Evolutionary conservation across 129 eudicot genomes (phyloP).

Genomic region (Sambucus nigra): DNA sequence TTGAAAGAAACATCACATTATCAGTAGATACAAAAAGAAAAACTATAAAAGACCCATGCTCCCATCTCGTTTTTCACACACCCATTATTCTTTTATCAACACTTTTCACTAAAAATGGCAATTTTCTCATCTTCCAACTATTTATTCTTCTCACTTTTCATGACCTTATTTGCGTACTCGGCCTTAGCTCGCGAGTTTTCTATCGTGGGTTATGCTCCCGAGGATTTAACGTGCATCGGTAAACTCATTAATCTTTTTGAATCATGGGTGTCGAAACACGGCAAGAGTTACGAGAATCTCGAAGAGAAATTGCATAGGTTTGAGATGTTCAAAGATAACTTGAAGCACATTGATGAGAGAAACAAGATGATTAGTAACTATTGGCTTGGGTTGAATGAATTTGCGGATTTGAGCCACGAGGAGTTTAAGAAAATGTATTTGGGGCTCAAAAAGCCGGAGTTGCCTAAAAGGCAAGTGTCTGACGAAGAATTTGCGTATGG

Average conservation of each 20-base stretch:
- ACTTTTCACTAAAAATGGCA: slow-evolving; percentile 31
- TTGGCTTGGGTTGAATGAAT: slow-evolving; percentile 90
- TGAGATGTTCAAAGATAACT: slow-evolving; percentile 81
- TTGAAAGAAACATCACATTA: slow-evolving; percentile 47
- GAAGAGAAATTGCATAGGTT: slow-evolving; percentile 91
- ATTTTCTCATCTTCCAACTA: slow-evolving; percentile 16
- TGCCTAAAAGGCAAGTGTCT: slow-evolving; percentile 34
- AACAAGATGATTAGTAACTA: slow-evolving; percentile 63
- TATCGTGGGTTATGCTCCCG: slow-evolving; percentile 73
- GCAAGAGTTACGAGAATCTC: slow-evolving; percentile 48
- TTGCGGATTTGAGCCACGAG: slow-evolving; percentile 88
- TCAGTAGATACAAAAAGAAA: slow-evolving; percentile 10
- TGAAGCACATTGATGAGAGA: slow-evolving; percentile 85
- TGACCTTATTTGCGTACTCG: slow-evolving; percentile 29
- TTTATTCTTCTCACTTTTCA: slow-evolving; percentile 20
- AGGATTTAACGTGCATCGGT: slow-evolving; percentile 58
- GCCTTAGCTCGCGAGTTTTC: slow-evolving; percentile 52
- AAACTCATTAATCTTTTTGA: slow-evolving; percentile 63
- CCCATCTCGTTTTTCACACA: slow-evolving; percentile 15
- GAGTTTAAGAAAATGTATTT: slow-evolving; percentile 73
- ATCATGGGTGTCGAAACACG: slow-evolving; percentile 70
- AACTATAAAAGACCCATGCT: slow-evolving; percentile 29
- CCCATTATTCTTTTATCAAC: slow-evolving; percentile 4
- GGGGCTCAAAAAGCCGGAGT: slow-evolving; percentile 57
- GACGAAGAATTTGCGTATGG: slow-evolving; percentile 47